phyloP scores from a whole-genome alignment of 23 red algal genomes.

The Gracilaria caudata region DNA sequence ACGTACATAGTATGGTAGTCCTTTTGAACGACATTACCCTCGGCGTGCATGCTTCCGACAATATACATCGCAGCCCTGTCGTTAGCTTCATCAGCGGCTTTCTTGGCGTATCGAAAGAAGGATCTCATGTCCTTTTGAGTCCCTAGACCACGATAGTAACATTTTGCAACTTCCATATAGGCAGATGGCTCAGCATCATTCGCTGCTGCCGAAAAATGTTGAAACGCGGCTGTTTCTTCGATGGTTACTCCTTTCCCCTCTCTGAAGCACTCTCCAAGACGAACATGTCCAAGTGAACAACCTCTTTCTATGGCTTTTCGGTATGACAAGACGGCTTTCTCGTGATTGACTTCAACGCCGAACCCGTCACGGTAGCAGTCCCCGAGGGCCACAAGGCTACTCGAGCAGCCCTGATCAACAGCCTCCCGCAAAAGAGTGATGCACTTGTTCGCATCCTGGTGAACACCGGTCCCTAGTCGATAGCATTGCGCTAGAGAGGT shows the following conservation, averaged over 20 bases:
- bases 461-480: conserved; percentile 33
- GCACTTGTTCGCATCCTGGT: conserved; percentile 23
- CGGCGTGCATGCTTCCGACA: conserved; percentile 21
- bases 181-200: conserved; percentile 20
- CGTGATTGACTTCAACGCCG: conserved; percentile 35
- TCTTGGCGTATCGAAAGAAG: conserved; percentile 17
- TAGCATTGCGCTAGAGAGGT: conserved; percentile 45
- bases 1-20: background rate
- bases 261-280: conserved; percentile 45
- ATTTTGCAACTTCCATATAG: conserved; percentile 39
- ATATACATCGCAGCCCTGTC: conserved; percentile 45
- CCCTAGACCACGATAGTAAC: conserved; percentile 45
- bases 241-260: conserved; percentile 25
- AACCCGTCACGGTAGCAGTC: conserved; percentile 47
- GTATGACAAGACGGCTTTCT: conserved; percentile 27
- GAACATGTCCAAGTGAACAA: conserved; percentile 17
- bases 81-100: conserved; percentile 38
- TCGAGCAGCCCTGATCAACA: background rate
- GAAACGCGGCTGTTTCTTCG: conserved; percentile 36
- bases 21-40: conserved; percentile 44
- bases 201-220: conserved; percentile 22
- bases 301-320: conserved; percentile 30
- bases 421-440: conserved; percentile 34
- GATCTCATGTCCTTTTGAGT: background rate
- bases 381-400: conserved; percentile 25